Evolutionary conservation across 2,329 filamentous ascomycete species (phyloP), one percentile per base, ranked within the genome.

Genomic region (Penicillium aurantiogriseum): DNA sequence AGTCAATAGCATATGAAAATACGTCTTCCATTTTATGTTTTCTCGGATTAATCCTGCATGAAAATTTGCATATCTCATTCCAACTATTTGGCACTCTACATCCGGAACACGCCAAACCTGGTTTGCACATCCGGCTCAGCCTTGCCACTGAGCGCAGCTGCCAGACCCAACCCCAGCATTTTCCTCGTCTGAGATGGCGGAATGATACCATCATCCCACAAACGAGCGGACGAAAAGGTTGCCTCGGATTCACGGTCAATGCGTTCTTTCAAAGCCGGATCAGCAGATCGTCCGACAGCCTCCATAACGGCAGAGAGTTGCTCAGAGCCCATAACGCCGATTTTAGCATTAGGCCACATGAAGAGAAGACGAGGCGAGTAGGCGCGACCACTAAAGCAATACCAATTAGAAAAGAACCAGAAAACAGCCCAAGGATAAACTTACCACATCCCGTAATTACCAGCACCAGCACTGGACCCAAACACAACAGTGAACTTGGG

Each of bases 321-420:
- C 77, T 97, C 93, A 40, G 89, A 84, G 21, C 94, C 94, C 94
- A 99, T 99, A 67, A 99, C 92, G 33, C 90, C 91, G 51, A 96
- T 91, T 71, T 90, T 89, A n/a, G 94, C 92, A 67, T 96, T 96
- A 40, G 94, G 94, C 94, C 94, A 99, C 82, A 93, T 95, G 87
- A 91, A 97, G 59, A 97, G 77, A 74, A 97, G 91, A 13, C 92
- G 82, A 0, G 93, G 93, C n/a, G 85, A 86, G 76, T 97, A 99
- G 2, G 94, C 93, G 50, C 94, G 85, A 23, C 94, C 94, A 71
- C 91, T 84, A 57, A 46, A 39, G 40, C 25, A 43, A 40, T 17
- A 49, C 9, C 17, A 31, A n/a, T 64, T 29, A 57, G 58, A 42
- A 21, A 43, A 17, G 39, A 8, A 15, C 4, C 8, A 43, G 15